Evolutionary conservation across 768 basidiomycete species (phyloP).

Genomic region (Auriscalpium vulgare): DNA sequence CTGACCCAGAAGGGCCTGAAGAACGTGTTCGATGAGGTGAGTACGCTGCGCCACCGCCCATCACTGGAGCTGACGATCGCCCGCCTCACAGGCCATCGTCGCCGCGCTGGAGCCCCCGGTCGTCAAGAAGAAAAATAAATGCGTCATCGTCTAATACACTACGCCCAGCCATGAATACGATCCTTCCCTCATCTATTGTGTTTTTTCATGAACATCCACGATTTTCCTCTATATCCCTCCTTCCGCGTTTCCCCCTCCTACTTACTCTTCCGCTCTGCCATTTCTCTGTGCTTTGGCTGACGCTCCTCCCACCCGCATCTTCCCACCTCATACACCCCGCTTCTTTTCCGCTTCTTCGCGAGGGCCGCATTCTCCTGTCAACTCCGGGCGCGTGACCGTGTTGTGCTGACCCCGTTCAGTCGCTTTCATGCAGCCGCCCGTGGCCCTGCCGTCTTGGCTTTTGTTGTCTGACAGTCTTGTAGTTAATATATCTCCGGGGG

Average conservation of each 20-base stretch:
- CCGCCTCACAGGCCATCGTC: constrained; percentile 74
- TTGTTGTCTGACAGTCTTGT: constrained; percentile 23
- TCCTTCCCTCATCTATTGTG: constrained; percentile 9
- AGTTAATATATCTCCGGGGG: constrained; percentile 24
- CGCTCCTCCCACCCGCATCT: constrained; percentile 6
- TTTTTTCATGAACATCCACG: constrained; percentile 8
- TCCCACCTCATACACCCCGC: constrained; percentile 15
- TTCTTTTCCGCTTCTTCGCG: constrained; percentile 10
- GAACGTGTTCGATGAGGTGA: constrained; percentile 99
- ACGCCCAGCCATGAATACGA: constrained; percentile 17
- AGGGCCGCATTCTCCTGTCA: background rate
- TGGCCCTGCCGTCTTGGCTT: background rate
- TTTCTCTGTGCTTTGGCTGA: constrained; percentile 10
- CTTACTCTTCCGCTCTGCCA: constrained; percentile 8
- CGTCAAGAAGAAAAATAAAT: constrained; percentile 69
- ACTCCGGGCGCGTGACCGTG: too few relatives aligned
- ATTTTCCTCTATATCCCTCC: constrained; percentile 5
- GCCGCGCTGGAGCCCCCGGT: constrained; percentile 97
- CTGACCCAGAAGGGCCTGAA: constrained; percentile 98
- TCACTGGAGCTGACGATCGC: background rate
- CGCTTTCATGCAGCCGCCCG: too few relatives aligned
- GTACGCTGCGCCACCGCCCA: constrained; percentile 20
- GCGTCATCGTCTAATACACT: constrained; percentile 72
- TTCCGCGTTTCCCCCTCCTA: constrained; percentile 8
- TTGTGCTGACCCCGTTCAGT: too few relatives aligned